These are phyloP conservation scores for Cairneyella variabilis DNA, from an alignment of 495 filamentous ascomycete species.

Conservation along the genomic window DNA sequence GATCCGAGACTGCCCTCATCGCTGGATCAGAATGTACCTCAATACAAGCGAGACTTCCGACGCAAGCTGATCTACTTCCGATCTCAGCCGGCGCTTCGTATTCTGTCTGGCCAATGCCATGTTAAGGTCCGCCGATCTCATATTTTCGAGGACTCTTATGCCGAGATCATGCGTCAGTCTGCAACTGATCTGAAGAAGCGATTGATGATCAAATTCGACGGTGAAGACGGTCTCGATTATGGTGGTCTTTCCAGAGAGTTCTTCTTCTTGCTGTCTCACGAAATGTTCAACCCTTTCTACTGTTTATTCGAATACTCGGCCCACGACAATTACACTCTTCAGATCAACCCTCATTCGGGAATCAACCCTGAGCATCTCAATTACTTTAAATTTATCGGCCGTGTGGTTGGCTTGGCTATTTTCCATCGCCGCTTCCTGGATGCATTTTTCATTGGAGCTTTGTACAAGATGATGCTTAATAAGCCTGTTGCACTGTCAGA, in stretches of 20 bases:
- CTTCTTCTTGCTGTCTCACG: conserved; percentile 99
- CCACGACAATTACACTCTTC: conserved; percentile 99
- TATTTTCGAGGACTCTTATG: conserved; percentile 98
- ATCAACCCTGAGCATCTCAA: conserved; percentile 99
- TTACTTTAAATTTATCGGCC: conserved; percentile 99
- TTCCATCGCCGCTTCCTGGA: conserved; percentile 98
- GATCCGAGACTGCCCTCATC: conserved; percentile 94
- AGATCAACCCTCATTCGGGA: conserved; percentile 99
- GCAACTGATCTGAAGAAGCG: conserved; percentile 97
- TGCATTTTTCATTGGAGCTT: conserved; percentile 98
- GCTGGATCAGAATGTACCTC: conserved; percentile 95
- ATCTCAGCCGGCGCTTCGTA: conserved; percentile 92
- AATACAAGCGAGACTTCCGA: conserved; percentile 98
- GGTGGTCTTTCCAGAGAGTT: conserved; percentile 98
- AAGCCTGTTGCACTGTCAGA: conserved; percentile 90
- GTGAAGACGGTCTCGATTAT: conserved; percentile 96
- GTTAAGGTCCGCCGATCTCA: conserved; percentile 95
- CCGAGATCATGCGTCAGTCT: conserved; percentile 95
- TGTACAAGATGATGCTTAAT: conserved; percentile 99
- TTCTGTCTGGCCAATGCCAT: conserved; percentile 93
- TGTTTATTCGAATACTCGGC: conserved; percentile 99
- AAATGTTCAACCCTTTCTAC: conserved; percentile 99
- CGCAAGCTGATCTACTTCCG: conserved; percentile 99
- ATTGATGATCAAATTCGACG: conserved; percentile 99
- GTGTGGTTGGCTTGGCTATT: conserved; percentile 95